These are phyloP conservation scores for Buxus sempervirens DNA, from an alignment of 164 flowering plant species.

Conservation along the genomic window DNA sequence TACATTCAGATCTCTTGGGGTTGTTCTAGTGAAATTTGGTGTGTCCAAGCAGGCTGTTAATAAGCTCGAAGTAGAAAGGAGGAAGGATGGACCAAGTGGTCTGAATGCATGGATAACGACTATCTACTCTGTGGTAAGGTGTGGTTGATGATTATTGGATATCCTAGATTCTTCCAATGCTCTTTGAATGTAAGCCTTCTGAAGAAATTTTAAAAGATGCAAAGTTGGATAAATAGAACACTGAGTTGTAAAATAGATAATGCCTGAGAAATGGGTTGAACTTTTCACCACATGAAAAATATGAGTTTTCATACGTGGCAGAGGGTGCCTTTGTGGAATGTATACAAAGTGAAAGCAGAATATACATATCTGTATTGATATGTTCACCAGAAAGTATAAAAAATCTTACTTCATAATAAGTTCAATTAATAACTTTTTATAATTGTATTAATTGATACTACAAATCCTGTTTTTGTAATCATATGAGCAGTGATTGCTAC, in stretches of 20 bases:
- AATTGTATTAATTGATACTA: too few species aligned
- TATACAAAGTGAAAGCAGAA: too few species aligned
- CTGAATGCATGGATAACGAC: conserved; percentile 54
- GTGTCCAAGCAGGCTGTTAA: conserved; percentile 55
- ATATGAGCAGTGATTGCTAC: too few species aligned
- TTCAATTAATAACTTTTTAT: too few species aligned
- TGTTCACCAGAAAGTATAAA: too few species aligned
- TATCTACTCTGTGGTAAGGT: conserved; percentile 41
- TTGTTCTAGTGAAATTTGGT: conserved; percentile 58
- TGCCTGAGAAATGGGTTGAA: background rate
- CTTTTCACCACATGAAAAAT: background rate
- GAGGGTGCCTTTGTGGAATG: background rate
- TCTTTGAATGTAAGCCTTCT: background rate
- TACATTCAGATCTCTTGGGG: conserved; percentile 72
- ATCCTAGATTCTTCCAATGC: background rate
- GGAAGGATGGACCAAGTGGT: conserved; percentile 47
- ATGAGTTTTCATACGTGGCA: too few species aligned
- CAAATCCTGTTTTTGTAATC: too few species aligned
- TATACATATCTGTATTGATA: too few species aligned
- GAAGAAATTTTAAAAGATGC: conserved; percentile 3
- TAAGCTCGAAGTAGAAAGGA: conserved; percentile 52
- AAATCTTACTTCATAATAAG: too few species aligned
- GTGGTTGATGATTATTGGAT: conserved; percentile 19
- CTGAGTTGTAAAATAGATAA: background rate
- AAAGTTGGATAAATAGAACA: conserved; percentile 2